Conservation (phyloP, 1,284 basidiomycete species). For the Trametes sp. region DNA sequence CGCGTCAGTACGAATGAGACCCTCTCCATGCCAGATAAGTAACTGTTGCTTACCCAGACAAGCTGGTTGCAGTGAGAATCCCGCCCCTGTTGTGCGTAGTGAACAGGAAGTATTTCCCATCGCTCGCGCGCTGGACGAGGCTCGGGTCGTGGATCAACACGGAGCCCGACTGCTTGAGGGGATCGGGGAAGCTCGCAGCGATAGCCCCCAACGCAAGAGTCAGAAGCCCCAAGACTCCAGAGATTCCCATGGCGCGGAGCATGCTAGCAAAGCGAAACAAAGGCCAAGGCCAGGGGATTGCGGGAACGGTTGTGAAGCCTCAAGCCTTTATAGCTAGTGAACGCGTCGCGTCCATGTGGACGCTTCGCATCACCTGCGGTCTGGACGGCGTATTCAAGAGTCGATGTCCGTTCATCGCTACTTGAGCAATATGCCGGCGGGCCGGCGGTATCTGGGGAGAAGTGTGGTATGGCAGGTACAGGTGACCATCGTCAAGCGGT, state of each 20-base stretch:
- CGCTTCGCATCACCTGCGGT: neutral
- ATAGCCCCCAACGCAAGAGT: slow-evolving; percentile 5
- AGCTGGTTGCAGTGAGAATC: slow-evolving; percentile 30
- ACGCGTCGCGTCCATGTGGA: slow-evolving; percentile 6
- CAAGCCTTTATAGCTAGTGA: neutral
- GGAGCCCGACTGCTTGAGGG: slow-evolving; percentile 25
- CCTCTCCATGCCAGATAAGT: neutral
- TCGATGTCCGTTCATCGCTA: slow-evolving; percentile 2
- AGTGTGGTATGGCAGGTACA: neutral
- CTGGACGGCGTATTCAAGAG: neutral
- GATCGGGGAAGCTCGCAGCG: slow-evolving; percentile 28
- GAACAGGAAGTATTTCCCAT: slow-evolving; percentile 35
- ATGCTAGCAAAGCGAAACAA: neutral
- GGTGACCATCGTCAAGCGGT: neutral
- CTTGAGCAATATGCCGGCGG: slow-evolving; percentile 2
- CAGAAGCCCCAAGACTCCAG: slow-evolving; percentile 10
- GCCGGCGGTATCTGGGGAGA: slow-evolving; percentile 1
- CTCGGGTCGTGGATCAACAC: slow-evolving; percentile 33
- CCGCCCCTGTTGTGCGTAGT: slow-evolving; percentile 30
- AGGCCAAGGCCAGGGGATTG: neutral
- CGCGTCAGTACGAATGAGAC: neutral
- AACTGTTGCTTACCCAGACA: slow-evolving; percentile 28
- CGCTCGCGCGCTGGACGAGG: slow-evolving; percentile 29
- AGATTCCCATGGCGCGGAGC: neutral
- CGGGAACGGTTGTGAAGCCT: neutral